These are phyloP conservation scores for Mucor racemosus DNA, from an alignment of 371 early-diverging fungal genomes.

Conservation along the genomic window DNA sequence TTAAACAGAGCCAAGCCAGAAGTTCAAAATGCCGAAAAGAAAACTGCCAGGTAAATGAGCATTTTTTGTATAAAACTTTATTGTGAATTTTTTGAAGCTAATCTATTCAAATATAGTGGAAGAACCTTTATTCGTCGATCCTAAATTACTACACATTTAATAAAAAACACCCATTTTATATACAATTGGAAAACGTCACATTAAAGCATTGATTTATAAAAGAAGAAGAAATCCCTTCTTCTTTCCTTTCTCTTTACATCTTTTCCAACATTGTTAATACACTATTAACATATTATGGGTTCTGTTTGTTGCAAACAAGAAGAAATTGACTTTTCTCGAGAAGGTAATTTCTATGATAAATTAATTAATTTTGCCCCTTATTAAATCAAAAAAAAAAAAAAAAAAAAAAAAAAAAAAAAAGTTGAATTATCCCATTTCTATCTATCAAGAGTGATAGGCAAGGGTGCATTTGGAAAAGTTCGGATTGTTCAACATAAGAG, in stretches of 20 bases:
- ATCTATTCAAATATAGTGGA: constrained; percentile 18
- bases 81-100: not conserved
- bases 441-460: constrained; percentile 71
- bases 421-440: constrained; percentile 69
- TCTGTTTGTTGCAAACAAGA: constrained; percentile 43
- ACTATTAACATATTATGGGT: constrained; percentile 24
- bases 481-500: constrained; percentile 87
- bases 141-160: constrained; percentile 4
- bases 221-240: not conserved
- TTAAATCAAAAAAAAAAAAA: constrained; percentile 63
- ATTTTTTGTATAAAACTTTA: not conserved
- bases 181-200: constrained; percentile 1
- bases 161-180: not conserved
- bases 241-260: not conserved
- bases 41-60: constrained; percentile 73
- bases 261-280: not conserved
- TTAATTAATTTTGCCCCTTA: constrained; percentile 83
- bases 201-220: not conserved
- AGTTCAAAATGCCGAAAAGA: constrained; percentile 78
- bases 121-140: constrained; percentile 31
- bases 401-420: not conserved
- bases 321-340: constrained; percentile 32
- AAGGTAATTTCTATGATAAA: constrained; percentile 58
- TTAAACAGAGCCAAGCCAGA: constrained; percentile 98
- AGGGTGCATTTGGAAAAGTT: constrained; percentile 84